Percentiles rank a stretch among this genome's conserved stretches.
phyloP scores from a whole-genome alignment of 768 basidiomycete species.

The Pleurotus citrinopileatus region DNA sequence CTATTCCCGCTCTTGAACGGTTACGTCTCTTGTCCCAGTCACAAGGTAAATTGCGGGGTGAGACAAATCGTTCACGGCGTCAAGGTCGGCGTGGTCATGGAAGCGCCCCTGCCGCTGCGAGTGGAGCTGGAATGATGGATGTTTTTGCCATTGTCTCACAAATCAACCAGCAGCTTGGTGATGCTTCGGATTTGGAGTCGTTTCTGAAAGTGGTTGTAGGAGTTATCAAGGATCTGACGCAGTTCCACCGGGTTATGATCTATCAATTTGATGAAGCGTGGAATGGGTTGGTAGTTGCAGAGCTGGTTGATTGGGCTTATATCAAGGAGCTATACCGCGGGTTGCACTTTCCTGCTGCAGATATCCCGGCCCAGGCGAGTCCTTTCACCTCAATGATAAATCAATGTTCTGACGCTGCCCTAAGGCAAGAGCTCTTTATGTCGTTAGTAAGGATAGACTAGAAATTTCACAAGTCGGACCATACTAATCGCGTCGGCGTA shows the following conservation, averaged over 20 bases:
- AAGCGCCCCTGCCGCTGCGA: constrained; percentile 9
- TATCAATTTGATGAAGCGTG: constrained; percentile 83
- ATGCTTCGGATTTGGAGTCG: constrained; percentile 58
- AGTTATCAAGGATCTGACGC: constrained; percentile 70
- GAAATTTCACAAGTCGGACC: constrained; percentile 15
- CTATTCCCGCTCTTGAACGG: constrained; percentile 68
- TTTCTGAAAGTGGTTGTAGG: constrained; percentile 76
- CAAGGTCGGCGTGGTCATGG: not conserved
- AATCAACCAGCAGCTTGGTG: constrained; percentile 76
- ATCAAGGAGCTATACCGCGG: constrained; percentile 73
- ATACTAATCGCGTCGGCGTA: constrained; percentile 17
- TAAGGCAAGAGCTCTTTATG: constrained; percentile 51
- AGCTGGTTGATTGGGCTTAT: constrained; percentile 75
- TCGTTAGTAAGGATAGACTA: constrained; percentile 49
- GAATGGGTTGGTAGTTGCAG: constrained; percentile 78
- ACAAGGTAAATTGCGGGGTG: constrained; percentile 11
- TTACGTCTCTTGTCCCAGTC: constrained; percentile 45
- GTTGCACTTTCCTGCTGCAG: constrained; percentile 65
- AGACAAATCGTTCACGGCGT: not conserved
- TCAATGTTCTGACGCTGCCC: not conserved
- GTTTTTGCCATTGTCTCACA: constrained; percentile 76
- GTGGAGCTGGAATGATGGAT: constrained; percentile 67
- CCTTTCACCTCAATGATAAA: not conserved
- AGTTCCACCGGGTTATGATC: constrained; percentile 77
- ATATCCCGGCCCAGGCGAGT: constrained; percentile 66